phyloP scores from a whole-genome alignment of 1,139 yeast genomes.

The Citeromyces hawaiiensis region DNA sequence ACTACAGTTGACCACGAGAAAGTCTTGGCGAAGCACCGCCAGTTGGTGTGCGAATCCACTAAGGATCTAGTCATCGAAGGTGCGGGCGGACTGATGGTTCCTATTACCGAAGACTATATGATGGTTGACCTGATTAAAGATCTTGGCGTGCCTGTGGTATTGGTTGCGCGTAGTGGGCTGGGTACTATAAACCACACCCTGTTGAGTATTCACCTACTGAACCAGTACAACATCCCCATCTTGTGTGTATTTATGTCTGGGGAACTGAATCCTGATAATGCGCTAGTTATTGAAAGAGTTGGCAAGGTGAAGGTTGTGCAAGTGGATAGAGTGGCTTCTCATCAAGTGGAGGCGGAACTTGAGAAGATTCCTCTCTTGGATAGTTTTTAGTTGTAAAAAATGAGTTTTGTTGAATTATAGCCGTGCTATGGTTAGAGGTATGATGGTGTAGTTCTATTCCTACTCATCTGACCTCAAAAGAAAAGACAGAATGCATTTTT shows the following conservation, averaged over 20 bases:
- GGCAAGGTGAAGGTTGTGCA: slow-evolving; percentile 3
- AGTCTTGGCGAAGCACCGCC: not conserved
- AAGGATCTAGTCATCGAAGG: slow-evolving; percentile 18
- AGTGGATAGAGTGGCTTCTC: not conserved
- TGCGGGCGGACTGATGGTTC: slow-evolving; percentile 20
- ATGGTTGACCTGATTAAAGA: slow-evolving; percentile 15
- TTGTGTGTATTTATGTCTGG: slow-evolving; percentile 18
- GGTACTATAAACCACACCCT: slow-evolving; percentile 20
- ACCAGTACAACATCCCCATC: slow-evolving; percentile 9
- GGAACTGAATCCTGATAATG: slow-evolving; percentile 12
- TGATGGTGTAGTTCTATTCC: too few species aligned
- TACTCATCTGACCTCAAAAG: too few species aligned
- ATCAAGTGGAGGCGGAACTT: not conserved
- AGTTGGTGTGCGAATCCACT: slow-evolving; percentile 1
- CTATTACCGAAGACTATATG: slow-evolving; percentile 13
- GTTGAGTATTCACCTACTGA: slow-evolving; percentile 15
- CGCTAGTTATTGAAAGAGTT: slow-evolving; percentile 8
- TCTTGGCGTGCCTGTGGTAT: slow-evolving; percentile 12
- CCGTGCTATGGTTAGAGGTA: too few species aligned
- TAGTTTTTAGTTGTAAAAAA: too few species aligned
- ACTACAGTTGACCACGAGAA: slow-evolving; percentile 4
- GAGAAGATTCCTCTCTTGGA: not conserved
- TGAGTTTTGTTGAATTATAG: too few species aligned
- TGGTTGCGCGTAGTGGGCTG: slow-evolving; percentile 17
- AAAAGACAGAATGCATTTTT: too few species aligned